Evolutionary conservation across 441 rosid species (phyloP), one percentile per base, ranked within the genome.

Genomic region (Breynia disticha): DNA sequence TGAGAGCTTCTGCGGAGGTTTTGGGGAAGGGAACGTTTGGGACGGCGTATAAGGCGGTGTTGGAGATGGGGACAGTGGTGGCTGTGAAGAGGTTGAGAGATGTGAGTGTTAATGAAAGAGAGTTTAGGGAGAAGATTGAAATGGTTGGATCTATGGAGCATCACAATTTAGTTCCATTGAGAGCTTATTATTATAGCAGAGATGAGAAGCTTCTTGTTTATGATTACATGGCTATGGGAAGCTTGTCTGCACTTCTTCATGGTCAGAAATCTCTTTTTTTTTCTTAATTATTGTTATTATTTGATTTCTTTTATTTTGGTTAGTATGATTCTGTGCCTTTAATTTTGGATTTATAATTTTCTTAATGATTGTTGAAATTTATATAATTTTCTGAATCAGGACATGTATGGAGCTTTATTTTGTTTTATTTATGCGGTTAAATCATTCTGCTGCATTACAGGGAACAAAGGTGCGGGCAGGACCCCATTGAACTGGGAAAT

Each of bases 1-100:
- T 88, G 79, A 82, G 96, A 75, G 93, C 97, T 50, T 86, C 97
- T 4, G 98, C 95, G 18, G 98, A 91, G 69, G 91, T 91, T 19
- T 73, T 88, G n/a, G 98, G 98, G 44, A 91, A 91, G 47, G 97
- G 98, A 32, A 81, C 78, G 20, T 84, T 77, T 22, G 97, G 98
- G 45, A 81, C 80, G 2, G 81, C 98, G 12, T 91, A 91, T 46
- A 91, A 86, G 75, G 97, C 96, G 1, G 76, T 81, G 28, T 70
- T 91, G 47, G 95, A 88, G 65, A 95, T 87, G 55, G 81, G 79
- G 11, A 86, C 94, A 35, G 76, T 84, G 0, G 95, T 91, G 39
- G 96, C 86, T 49, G 90, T 88, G 63, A 91, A 91, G 67, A 72
- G 97, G 64, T 68, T 91, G 71, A 88, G 79, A 72, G 97, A 91